phyloP scores from a whole-genome alignment of 495 filamentous ascomycete species.

The Halenospora varia region DNA sequence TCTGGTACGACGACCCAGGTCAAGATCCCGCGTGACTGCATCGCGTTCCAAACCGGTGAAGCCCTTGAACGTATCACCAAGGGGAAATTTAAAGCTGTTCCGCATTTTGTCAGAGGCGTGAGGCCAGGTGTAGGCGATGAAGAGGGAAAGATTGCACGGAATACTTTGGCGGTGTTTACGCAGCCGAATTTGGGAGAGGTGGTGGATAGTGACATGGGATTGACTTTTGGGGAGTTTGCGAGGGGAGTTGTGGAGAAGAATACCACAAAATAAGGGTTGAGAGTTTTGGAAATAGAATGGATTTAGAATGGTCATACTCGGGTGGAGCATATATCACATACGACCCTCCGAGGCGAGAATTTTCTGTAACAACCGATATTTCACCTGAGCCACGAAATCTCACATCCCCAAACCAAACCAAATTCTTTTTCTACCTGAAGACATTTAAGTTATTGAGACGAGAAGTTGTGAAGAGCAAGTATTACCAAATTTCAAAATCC shows the following conservation, averaged over 20 bases:
- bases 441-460: too few species aligned
- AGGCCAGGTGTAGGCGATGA: constrained; percentile 34
- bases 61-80: constrained; percentile 83
- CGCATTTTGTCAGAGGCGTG: constrained; percentile 87
- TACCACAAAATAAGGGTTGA: constrained; percentile 46
- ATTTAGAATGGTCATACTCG: too few species aligned
- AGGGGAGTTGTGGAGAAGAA: constrained; percentile 78
- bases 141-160: constrained; percentile 62
- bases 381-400: too few species aligned
- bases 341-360: too few species aligned
- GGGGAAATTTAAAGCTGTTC: constrained; percentile 88
- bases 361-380: too few species aligned
- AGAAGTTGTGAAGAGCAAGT: too few species aligned
- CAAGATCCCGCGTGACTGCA: constrained; percentile 81
- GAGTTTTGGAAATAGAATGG: too few species aligned
- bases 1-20: constrained; percentile 76
- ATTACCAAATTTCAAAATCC: too few species aligned
- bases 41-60: constrained; percentile 96
- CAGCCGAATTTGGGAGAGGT: constrained; percentile 90
- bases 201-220: constrained; percentile 67
- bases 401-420: too few species aligned
- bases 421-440: too few species aligned
- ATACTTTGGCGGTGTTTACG: constrained; percentile 95
- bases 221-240: constrained; percentile 84
- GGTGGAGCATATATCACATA: too few species aligned